Percentiles rank a stretch among this genome's conserved stretches.
phyloP scores from a whole-genome alignment of 306 rosid genomes.

The Dalbergia cultrata region DNA sequence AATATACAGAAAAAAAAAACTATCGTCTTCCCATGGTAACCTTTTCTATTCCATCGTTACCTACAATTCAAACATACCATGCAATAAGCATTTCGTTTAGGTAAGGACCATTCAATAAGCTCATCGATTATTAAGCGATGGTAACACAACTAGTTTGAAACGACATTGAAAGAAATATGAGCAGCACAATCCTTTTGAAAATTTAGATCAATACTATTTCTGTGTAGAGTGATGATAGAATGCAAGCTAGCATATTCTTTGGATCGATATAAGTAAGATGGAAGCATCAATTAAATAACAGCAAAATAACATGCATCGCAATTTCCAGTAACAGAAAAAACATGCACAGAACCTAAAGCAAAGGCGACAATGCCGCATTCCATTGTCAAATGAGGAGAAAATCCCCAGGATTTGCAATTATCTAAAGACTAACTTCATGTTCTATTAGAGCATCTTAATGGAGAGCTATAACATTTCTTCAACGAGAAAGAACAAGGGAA shows the following conservation, averaged over 20 bases:
- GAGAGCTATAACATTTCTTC: conserved; percentile 41
- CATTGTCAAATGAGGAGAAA: conserved; percentile 26
- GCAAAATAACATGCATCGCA: conserved; percentile 33
- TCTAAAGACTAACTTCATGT: conserved; percentile 26
- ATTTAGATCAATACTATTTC: background rate
- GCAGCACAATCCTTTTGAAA: background rate
- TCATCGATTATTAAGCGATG: no score
- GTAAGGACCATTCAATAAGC: no score
- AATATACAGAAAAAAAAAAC: no score
- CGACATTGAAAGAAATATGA: background rate
- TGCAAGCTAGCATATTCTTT: background rate
- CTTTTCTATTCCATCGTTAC: no score
- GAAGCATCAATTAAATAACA: conserved; percentile 19
- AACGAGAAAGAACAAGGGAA: conserved; percentile 6
- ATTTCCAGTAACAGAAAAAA: background rate
- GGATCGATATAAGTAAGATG: conserved; percentile 11
- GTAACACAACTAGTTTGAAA: background rate
- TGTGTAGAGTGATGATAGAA: background rate
- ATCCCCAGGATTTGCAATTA: conserved; percentile 29
- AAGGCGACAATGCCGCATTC: conserved; percentile 3
- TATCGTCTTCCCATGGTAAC: no score
- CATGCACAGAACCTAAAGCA: conserved; percentile 39
- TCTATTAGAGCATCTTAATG: conserved; percentile 20
- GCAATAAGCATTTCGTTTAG: no score
- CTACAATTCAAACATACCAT: no score